A percentile compares a stretch with the other conserved stretches of the same genome.
Conservation (phyloP, 2,329 filamentous ascomycete species). For the Nothophoma quercina region DNA sequence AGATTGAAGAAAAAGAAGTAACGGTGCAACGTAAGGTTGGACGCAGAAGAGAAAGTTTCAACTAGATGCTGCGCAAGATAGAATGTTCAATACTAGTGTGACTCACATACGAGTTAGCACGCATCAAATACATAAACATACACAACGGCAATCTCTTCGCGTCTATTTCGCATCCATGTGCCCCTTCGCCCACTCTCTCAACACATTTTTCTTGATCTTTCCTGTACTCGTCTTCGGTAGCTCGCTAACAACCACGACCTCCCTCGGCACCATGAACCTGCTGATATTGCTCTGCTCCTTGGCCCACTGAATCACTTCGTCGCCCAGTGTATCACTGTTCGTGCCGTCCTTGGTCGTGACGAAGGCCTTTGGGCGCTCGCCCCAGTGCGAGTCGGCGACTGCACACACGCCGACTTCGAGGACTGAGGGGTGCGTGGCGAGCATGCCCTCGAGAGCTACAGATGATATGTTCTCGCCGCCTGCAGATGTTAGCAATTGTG, state of each 20-base stretch:
- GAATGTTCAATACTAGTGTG: too few species aligned
- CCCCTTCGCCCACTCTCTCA: constrained; percentile 83
- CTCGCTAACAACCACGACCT: constrained; percentile 81
- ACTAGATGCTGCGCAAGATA: too few species aligned
- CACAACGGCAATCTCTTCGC: too few species aligned
- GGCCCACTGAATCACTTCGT: constrained; percentile 85
- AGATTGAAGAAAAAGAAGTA: too few species aligned
- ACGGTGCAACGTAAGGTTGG: too few species aligned
- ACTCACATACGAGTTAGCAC: too few species aligned
- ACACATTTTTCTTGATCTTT: constrained; percentile 93
- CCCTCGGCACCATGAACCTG: constrained; percentile 83
- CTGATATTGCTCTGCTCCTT: constrained; percentile 81
- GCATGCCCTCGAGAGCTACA: constrained; percentile 87
- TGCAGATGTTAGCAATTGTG: constrained; percentile 49
- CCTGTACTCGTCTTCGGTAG: constrained; percentile 97
- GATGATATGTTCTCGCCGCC: constrained; percentile 97
- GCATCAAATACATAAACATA: too few species aligned
- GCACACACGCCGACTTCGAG: constrained; percentile 92
- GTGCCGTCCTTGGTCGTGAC: constrained; percentile 73
- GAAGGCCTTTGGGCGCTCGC: constrained; percentile 94
- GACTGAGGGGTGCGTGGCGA: constrained; percentile 85
- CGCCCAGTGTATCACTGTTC: constrained; percentile 65
- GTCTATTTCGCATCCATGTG: constrained; percentile 41
- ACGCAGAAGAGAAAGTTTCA: too few species aligned
- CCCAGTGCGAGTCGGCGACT: constrained; percentile 89